phyloP scores from a whole-genome alignment of 2,329 filamentous ascomycete genomes.

The Elsinoe batatas region DNA sequence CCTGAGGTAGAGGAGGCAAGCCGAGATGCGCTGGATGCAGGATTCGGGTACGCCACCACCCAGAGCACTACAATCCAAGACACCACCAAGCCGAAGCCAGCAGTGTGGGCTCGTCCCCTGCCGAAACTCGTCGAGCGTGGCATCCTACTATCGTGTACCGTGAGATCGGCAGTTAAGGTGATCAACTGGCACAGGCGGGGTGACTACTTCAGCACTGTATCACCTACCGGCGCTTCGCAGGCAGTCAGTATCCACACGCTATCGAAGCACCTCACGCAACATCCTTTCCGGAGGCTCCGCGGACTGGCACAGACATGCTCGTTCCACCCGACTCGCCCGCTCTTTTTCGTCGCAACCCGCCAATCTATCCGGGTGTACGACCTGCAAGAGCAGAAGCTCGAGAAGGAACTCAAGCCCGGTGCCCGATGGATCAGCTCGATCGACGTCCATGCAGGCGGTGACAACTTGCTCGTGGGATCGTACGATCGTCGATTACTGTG shows the following conservation, averaged over 20 bases:
- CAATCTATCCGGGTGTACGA: conserved; percentile 91
- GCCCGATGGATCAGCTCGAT: conserved; percentile 92
- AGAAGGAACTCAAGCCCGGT: conserved; percentile 88
- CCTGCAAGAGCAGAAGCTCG: conserved; percentile 76
- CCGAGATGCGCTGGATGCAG: conserved; percentile 67
- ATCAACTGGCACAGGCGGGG: conserved; percentile 90
- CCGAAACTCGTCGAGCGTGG: conserved; percentile 64
- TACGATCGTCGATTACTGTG: conserved; percentile 91
- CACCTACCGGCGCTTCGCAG: conserved; percentile 59
- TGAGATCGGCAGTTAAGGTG: conserved; percentile 60
- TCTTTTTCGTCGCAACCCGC: conserved; percentile 94
- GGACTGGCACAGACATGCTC: conserved; percentile 78
- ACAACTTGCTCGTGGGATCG: conserved; percentile 87
- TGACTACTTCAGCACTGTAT: conserved; percentile 89
- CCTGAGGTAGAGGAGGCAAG: conserved; percentile 56
- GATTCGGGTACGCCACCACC: conserved; percentile 84
- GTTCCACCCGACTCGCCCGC: conserved; percentile 86
- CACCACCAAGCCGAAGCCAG: conserved; percentile 61
- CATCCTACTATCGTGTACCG: conserved; percentile 69
- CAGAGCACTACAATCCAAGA: conserved; percentile 42
- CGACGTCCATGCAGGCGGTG: conserved; percentile 83
- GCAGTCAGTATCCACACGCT: conserved; percentile 92
- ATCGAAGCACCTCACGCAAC: conserved; percentile 87
- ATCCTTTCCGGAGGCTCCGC: conserved; percentile 72
- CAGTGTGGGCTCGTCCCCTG: conserved; percentile 75